phyloP scores from a whole-genome alignment of 2,329 filamentous ascomycete genomes.

The Epichloe bromicola region DNA sequence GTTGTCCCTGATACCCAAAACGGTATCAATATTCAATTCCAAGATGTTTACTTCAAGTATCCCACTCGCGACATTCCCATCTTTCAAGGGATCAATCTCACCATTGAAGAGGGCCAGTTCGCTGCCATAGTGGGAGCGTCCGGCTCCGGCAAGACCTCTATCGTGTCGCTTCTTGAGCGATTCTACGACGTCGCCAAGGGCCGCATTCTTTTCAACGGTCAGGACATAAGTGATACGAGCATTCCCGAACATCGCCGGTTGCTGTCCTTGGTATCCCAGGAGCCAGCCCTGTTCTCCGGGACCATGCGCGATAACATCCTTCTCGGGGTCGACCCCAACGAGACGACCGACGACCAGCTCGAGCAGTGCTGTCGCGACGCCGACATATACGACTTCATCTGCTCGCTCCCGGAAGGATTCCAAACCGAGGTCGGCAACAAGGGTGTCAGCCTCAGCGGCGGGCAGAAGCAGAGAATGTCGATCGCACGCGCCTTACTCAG shows the following conservation, averaged over 20 bases:
- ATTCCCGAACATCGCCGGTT: slow-evolving; percentile 36
- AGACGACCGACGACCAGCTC: slow-evolving; percentile 18
- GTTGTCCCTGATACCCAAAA: no score
- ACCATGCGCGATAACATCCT: slow-evolving; percentile 72
- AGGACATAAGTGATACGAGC: slow-evolving; percentile 28
- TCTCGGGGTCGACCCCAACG: slow-evolving; percentile 7
- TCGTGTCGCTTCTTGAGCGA: slow-evolving; percentile 37
- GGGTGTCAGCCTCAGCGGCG: slow-evolving; percentile 8
- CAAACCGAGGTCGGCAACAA: slow-evolving; percentile 74
- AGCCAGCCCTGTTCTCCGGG: slow-evolving; percentile 60
- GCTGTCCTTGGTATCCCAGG: slow-evolving; percentile 44
- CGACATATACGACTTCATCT: slow-evolving; percentile 39
- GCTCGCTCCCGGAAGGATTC: slow-evolving; percentile 82
- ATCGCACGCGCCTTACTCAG: slow-evolving; percentile 42
- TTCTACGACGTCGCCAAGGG: slow-evolving; percentile 33
- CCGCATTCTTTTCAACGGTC: slow-evolving; percentile 31
- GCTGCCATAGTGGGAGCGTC: slow-evolving; percentile 42
- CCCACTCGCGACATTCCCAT: slow-evolving; percentile 32
- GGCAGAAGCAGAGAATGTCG: slow-evolving; percentile 10
- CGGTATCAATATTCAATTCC: no score
- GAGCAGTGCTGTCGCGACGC: slow-evolving; percentile 32
- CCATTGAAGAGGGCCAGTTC: slow-evolving; percentile 33
- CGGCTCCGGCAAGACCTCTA: slow-evolving; percentile 49
- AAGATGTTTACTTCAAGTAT: slow-evolving; percentile 47
- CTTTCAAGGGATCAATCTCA: slow-evolving; percentile 29